A percentile compares a stretch with the other conserved stretches of the same genome.
Evolutionary conservation across 495 filamentous ascomycete species (phyloP).

Genomic region (Viridothelium virens): DNA sequence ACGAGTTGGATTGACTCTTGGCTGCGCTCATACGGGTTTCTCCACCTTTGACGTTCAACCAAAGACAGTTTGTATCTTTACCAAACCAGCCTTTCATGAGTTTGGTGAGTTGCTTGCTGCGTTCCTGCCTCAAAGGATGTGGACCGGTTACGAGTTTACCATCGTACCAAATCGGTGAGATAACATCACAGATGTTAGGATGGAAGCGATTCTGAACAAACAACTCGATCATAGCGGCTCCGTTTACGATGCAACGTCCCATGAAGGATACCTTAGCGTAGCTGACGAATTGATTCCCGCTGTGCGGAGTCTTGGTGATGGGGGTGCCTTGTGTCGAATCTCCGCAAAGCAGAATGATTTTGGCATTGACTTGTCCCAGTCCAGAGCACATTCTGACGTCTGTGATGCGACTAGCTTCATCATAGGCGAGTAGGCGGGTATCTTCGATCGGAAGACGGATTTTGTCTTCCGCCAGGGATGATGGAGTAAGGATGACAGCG

Average conservation of each 20-base stretch:
- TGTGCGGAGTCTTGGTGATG: not conserved
- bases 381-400: not conserved
- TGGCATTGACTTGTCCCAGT: not conserved
- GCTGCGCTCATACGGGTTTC: too few species aligned
- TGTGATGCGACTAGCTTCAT: not conserved
- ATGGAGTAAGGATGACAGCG: not conserved
- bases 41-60: too few species aligned
- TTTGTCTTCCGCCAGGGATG: not conserved
- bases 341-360: not conserved
- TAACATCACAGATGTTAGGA: not conserved
- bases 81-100: too few species aligned
- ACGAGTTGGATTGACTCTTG: too few species aligned
- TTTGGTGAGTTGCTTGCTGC: too few species aligned
- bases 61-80: too few species aligned
- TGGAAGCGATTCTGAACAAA: not conserved
- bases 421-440: not conserved
- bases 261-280: not conserved
- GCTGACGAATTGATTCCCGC: not conserved
- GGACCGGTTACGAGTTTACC: not conserved
- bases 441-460: not conserved
- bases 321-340: not conserved
- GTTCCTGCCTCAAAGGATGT: too few species aligned
- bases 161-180: not conserved
- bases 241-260: not conserved
- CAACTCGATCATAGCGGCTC: not conserved